Evolutionary conservation across 495 filamentous ascomycete species (phyloP).

Genomic region (Mycothermus thermophilus): DNA sequence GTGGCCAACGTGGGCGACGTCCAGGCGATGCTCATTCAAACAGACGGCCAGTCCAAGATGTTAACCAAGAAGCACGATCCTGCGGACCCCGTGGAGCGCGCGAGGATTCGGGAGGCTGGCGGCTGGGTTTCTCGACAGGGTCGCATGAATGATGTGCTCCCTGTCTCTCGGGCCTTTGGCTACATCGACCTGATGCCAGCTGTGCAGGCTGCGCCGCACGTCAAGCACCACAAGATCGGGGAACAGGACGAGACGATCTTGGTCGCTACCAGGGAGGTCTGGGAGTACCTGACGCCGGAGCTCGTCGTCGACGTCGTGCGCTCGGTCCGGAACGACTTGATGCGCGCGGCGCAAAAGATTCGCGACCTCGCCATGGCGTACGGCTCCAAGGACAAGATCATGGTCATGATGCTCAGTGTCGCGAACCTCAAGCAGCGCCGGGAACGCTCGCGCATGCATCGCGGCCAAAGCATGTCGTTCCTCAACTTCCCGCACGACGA

Average conservation of each 20-base stretch:
- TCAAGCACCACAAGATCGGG: conserved; percentile 61
- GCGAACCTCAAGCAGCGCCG: conserved; percentile 70
- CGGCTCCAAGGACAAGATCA: conserved; percentile 83
- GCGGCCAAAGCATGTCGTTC: conserved; percentile 67
- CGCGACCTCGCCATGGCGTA: conserved; percentile 93
- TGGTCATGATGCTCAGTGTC: conserved; percentile 96
- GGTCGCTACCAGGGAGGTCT: conserved; percentile 80
- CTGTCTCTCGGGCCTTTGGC: conserved; percentile 89
- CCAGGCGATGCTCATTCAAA: conserved; percentile 83
- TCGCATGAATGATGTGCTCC: conserved; percentile 78
- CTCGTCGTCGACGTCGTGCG: conserved; percentile 84
- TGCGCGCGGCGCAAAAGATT: conserved; percentile 92
- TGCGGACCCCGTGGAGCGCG: conserved; percentile 64
- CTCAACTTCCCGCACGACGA: conserved; percentile 60
- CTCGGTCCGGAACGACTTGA: conserved; percentile 68
- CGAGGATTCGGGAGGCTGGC: conserved; percentile 84
- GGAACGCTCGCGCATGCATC: conserved; percentile 50
- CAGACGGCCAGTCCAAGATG: conserved; percentile 63
- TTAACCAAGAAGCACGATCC: conserved; percentile 88
- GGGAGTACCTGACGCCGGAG: conserved; percentile 82
- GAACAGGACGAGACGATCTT: conserved; percentile 92
- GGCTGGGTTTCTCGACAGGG: conserved; percentile 91
- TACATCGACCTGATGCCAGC: conserved; percentile 85
- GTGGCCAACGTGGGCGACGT: conserved; percentile 92
- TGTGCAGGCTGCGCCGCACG: conserved; percentile 80